phyloP scores from a whole-genome alignment of 345 rosid genomes.

The Turritis glabra region DNA sequence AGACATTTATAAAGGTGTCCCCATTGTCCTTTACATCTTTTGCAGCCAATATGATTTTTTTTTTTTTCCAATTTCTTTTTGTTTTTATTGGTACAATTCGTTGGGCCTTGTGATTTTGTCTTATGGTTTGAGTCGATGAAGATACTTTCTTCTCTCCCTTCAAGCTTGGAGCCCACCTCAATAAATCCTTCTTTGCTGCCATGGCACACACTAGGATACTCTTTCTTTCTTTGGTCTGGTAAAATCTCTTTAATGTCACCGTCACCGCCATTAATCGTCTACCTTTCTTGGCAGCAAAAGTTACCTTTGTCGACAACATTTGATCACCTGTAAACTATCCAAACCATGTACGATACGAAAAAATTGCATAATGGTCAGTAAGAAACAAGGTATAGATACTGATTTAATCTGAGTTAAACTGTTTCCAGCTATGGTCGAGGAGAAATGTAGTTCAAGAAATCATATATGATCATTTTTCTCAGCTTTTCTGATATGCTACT shows the following conservation, averaged over 20 bases:
- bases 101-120: conserved; percentile 32
- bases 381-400: neutral
- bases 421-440: no score
- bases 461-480: neutral
- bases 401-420: neutral
- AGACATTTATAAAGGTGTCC: conserved; percentile 32
- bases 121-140: conserved; percentile 34
- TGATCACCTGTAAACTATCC: conserved; percentile 9
- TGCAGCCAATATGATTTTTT: conserved; percentile 18
- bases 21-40: conserved; percentile 40
- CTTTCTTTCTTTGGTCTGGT: conserved; percentile 32
- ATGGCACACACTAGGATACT: conserved; percentile 36
- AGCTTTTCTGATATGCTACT: neutral
- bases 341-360: conserved; percentile 23
- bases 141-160: conserved; percentile 33
- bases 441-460: neutral
- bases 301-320: conserved; percentile 29
- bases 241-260: conserved; percentile 41
- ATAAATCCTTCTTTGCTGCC: conserved; percentile 38
- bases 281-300: conserved; percentile 38
- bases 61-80: neutral
- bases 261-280: conserved; percentile 36
- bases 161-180: conserved; percentile 44
- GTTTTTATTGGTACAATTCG: conserved; percentile 16
- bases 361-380: neutral